These are phyloP conservation scores for Plasmodium coatneyi DNA, from an alignment of 169 alveolate species.

Conservation along the genomic window DNA sequence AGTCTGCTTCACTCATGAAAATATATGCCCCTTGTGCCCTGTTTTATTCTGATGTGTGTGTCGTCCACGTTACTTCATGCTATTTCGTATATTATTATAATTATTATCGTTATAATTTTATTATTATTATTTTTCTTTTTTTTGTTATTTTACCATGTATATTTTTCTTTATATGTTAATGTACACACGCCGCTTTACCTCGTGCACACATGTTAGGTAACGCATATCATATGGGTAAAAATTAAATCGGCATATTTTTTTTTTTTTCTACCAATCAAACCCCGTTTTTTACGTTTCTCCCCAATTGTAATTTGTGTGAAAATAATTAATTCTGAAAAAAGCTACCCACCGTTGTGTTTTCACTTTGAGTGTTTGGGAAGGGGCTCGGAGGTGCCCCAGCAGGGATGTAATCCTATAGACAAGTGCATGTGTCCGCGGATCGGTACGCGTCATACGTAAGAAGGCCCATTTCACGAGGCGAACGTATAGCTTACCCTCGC, in stretches of 20 bases:
- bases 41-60: background rate
- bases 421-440: background rate
- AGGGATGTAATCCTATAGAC: background rate
- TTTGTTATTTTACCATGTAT: background rate
- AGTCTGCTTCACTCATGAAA: constrained; percentile 5
- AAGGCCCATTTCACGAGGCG: background rate
- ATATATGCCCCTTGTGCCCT: background rate
- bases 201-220: background rate
- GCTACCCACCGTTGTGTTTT: background rate
- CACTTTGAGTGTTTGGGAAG: background rate
- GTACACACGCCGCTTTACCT: background rate
- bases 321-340: constrained; percentile 5
- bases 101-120: background rate
- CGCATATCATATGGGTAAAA: background rate
- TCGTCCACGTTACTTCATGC: background rate
- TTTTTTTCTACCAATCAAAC: background rate
- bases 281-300: constrained; percentile 24
- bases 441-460: background rate
- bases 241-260: constrained; percentile 12
- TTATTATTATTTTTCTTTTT: background rate
- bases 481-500: background rate
- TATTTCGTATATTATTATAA: background rate
- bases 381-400: background rate
- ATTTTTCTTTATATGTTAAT: background rate
- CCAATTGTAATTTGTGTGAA: constrained; percentile 42